Conservation (phyloP, 2,329 filamentous ascomycete genomes). For the Cercospora zeina region DNA sequence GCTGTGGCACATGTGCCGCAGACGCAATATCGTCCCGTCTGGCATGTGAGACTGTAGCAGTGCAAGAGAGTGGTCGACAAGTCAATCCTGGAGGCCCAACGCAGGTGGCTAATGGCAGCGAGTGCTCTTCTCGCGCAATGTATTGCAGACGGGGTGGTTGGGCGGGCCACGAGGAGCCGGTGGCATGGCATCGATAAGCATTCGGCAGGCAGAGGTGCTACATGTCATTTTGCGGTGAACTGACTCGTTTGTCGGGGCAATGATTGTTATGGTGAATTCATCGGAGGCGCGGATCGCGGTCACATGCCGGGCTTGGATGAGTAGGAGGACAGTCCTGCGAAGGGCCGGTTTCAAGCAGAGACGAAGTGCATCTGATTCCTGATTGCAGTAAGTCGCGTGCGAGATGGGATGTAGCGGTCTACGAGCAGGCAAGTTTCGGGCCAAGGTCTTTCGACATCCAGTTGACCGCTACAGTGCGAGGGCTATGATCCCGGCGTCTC, state of each 20-base stretch:
- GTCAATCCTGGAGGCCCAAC: neutral
- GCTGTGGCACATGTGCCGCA: slow-evolving; percentile 3
- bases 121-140: neutral
- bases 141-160: neutral
- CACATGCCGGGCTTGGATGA: neutral
- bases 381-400: neutral
- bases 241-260: slow-evolving; percentile 6
- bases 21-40: neutral
- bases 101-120: neutral
- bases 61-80: neutral
- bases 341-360: neutral
- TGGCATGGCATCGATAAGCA: neutral
- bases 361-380: slow-evolving; percentile 5
- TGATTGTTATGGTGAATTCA: neutral
- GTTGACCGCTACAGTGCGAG: slow-evolving; percentile 5
- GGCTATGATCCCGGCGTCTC: slow-evolving; percentile 1
- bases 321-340: neutral
- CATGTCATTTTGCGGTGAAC: slow-evolving; percentile 13
- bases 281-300: neutral
- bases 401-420: slow-evolving; percentile 8
- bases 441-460: slow-evolving; percentile 2
- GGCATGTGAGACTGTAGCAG: neutral
- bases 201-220: neutral
- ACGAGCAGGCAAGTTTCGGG: neutral
- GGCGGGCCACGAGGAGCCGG: neutral